Percentiles rank a stretch among this genome's conserved stretches.
Evolutionary conservation across 768 basidiomycete genomes (phyloP).

Genomic region (Rhodosporidiobolus sp.): DNA sequence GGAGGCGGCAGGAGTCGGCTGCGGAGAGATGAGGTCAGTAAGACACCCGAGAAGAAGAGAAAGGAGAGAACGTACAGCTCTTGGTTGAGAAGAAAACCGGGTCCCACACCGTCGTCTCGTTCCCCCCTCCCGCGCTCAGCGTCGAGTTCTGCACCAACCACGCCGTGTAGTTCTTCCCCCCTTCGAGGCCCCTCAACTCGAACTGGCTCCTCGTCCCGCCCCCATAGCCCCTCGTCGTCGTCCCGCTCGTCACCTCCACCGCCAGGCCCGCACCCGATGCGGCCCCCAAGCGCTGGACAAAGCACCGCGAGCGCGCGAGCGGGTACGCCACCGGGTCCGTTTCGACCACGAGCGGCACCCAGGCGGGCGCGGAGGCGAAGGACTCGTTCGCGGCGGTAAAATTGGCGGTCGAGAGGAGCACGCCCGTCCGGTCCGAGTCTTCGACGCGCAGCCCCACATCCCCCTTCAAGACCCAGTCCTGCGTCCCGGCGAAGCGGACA

Average conservation of each 20-base stretch:
- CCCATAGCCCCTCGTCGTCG: slow-evolving; percentile 30
- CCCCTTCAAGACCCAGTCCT: not conserved
- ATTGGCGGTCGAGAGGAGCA: slow-evolving; percentile 37
- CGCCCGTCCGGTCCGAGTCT: slow-evolving; percentile 36
- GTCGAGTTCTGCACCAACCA: slow-evolving; percentile 57
- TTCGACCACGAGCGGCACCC: slow-evolving; percentile 18
- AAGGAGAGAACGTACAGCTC: slow-evolving; percentile 55
- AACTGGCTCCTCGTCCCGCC: slow-evolving; percentile 69
- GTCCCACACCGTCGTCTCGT: slow-evolving; percentile 59
- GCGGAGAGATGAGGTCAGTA: not conserved
- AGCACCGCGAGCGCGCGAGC: slow-evolving; percentile 37
- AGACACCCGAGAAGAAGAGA: not conserved
- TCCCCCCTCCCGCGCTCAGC: slow-evolving; percentile 25
- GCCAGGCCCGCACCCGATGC: not conserved
- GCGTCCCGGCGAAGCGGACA: slow-evolving; percentile 9
- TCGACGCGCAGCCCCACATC: slow-evolving; percentile 27
- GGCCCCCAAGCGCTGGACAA: not conserved
- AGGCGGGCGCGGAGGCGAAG: slow-evolving; percentile 6
- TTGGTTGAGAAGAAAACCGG: slow-evolving; percentile 75
- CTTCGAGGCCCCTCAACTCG: slow-evolving; percentile 59
- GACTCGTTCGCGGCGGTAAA: slow-evolving; percentile 10
- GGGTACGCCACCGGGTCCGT: not conserved
- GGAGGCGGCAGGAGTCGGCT: slow-evolving; percentile 58
- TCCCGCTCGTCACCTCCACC: not conserved
- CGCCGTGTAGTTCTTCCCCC: slow-evolving; percentile 73